These are phyloP conservation scores for Colletotrichum gloeosporioides DNA, from an alignment of 2,329 filamentous ascomycete genomes.

Conservation along the genomic window DNA sequence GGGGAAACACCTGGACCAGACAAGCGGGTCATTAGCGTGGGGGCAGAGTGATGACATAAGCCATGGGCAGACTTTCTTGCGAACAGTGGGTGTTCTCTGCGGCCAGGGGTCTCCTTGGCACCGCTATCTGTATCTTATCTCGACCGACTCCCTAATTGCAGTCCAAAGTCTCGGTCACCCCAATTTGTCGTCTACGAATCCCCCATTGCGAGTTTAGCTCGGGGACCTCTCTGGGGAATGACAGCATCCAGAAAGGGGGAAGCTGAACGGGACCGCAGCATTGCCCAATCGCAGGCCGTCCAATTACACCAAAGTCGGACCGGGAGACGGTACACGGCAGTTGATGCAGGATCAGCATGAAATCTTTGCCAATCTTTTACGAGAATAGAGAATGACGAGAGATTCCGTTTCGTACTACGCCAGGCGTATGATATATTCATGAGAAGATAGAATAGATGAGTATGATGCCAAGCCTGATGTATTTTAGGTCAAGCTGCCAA, in stretches of 20 bases:
- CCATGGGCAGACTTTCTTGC: background rate
- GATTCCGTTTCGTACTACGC: background rate
- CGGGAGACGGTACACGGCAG: background rate
- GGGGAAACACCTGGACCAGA: constrained; percentile 4
- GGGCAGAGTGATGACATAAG: constrained; percentile 6
- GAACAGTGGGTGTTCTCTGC: background rate
- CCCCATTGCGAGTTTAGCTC: background rate
- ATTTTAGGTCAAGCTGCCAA: background rate
- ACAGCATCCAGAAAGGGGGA: background rate
- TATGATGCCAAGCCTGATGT: background rate
- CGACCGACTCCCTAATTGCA: background rate
- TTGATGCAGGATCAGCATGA: background rate
- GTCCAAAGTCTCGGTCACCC: constrained; percentile 6
- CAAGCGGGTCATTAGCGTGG: constrained; percentile 8
- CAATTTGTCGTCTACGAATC: background rate
- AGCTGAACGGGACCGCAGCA: background rate
- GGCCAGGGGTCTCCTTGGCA: constrained; percentile 7
- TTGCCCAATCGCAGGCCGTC: background rate
- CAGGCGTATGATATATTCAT: background rate
- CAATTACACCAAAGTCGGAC: background rate
- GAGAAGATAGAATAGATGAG: background rate
- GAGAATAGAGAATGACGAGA: background rate
- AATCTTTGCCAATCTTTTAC: background rate
- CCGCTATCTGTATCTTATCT: constrained; percentile 21
- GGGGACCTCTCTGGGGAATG: background rate